Conservation (phyloP, 2,329 filamentous ascomycete species). For the Curvularia spicifera region DNA sequence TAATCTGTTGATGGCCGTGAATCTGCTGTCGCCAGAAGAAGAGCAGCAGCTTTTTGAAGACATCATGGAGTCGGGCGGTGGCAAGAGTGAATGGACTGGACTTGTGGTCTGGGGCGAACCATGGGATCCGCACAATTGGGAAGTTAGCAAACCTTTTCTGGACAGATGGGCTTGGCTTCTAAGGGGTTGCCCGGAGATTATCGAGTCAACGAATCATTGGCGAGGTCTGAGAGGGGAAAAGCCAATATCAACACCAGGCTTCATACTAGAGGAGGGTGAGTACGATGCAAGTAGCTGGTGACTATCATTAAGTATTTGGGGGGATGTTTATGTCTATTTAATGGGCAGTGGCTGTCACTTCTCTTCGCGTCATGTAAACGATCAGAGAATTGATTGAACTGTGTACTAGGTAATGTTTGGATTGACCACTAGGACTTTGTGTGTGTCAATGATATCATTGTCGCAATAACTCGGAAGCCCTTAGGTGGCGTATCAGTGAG, state of each 20-base stretch:
- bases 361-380: neutral
- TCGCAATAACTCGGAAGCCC: neutral
- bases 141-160: slow-evolving; percentile 55
- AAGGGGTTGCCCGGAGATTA: slow-evolving; percentile 48
- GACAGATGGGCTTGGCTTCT: slow-evolving; percentile 56
- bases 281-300: neutral
- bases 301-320: neutral
- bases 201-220: slow-evolving; percentile 38
- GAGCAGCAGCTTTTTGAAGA: slow-evolving; percentile 31
- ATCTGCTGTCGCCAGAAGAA: slow-evolving; percentile 35
- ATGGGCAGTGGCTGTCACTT: neutral
- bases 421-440: neutral
- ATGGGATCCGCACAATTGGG: slow-evolving; percentile 56
- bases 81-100: slow-evolving; percentile 4
- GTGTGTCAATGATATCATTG: neutral
- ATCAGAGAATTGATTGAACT: neutral
- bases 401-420: neutral
- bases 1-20: slow-evolving; percentile 47
- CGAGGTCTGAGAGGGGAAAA: slow-evolving; percentile 21
- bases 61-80: slow-evolving; percentile 16
- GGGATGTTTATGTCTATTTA: neutral
- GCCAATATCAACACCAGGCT: slow-evolving; percentile 7
- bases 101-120: slow-evolving; percentile 60
- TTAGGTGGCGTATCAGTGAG: neutral
- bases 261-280: neutral